Conservation (phyloP, 768 basidiomycete species). For the Macrolepiota albuminosa region DNA sequence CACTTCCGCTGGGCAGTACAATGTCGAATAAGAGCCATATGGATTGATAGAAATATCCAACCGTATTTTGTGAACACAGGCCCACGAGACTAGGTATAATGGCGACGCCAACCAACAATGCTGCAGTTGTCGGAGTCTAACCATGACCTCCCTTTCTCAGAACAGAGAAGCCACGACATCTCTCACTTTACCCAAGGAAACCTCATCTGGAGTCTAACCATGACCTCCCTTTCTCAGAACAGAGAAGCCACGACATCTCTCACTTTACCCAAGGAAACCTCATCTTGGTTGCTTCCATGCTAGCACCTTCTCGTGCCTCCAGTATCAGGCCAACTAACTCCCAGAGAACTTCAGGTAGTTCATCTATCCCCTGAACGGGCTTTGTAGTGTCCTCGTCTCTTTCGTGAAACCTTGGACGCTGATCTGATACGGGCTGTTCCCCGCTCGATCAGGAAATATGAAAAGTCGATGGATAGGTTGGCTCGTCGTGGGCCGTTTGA, state of each 20-base stretch:
- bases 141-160: constrained; percentile 1
- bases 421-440: constrained; percentile 21
- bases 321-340: constrained; percentile 28
- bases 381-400: constrained; percentile 21
- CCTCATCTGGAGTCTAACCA: not conserved
- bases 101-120: not conserved
- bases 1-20: not conserved
- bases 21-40: not conserved
- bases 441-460: constrained; percentile 14
- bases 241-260: constrained; percentile 22
- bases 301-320: constrained; percentile 26
- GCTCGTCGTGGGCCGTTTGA: constrained; percentile 25
- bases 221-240: constrained; percentile 10
- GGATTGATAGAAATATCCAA: not conserved
- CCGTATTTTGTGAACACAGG: not conserved
- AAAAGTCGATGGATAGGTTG: constrained; percentile 31
- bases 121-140: not conserved
- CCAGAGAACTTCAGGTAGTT: constrained; percentile 25
- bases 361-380: constrained; percentile 21
- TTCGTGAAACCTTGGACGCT: constrained; percentile 33
- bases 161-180: constrained; percentile 22
- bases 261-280: constrained; percentile 23
- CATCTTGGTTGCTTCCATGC: constrained; percentile 17
- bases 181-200: constrained; percentile 24
- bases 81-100: not conserved